Evolutionary conservation across 345 rosid genomes (phyloP).

Genomic region (Eucalyptus globulus): DNA sequence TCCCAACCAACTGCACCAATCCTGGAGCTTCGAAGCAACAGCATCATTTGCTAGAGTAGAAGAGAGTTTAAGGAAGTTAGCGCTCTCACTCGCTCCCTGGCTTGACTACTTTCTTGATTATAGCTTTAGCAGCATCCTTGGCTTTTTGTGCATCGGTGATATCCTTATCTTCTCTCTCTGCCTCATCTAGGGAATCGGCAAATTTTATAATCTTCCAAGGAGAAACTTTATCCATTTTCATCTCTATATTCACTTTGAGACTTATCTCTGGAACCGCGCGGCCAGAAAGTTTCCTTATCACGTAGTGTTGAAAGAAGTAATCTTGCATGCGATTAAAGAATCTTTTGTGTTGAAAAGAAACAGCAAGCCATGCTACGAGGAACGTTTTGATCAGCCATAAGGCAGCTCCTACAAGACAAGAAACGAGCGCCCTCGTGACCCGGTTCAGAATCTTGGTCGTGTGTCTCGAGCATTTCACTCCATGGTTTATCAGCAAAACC

Average conservation of each 20-base stretch:
- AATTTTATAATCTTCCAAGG: too few species aligned
- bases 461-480: constrained; percentile 14
- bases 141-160: constrained; percentile 48
- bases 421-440: constrained; percentile 28
- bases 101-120: constrained; percentile 39
- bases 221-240: accelerated
- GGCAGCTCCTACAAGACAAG: constrained; percentile 34
- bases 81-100: constrained; percentile 24
- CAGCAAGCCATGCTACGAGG: constrained; percentile 18
- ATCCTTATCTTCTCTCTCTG: constrained; percentile 18
- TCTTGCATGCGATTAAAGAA: constrained; percentile 15
- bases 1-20: not conserved
- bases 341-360: constrained; percentile 34
- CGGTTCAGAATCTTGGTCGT: constrained; percentile 16
- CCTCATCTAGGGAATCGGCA: constrained; percentile 8
- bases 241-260: too few species aligned
- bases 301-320: accelerated
- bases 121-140: constrained; percentile 30
- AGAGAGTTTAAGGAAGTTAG: not conserved
- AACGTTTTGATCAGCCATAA: constrained; percentile 41
- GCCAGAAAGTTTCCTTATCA: accelerated
- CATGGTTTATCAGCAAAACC: constrained; percentile 32
- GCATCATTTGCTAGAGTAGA: not conserved
- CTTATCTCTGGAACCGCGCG: accelerated
- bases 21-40: not conserved